phyloP scores from a whole-genome alignment of 179 eudicot species.

The Spergularia azorica region DNA sequence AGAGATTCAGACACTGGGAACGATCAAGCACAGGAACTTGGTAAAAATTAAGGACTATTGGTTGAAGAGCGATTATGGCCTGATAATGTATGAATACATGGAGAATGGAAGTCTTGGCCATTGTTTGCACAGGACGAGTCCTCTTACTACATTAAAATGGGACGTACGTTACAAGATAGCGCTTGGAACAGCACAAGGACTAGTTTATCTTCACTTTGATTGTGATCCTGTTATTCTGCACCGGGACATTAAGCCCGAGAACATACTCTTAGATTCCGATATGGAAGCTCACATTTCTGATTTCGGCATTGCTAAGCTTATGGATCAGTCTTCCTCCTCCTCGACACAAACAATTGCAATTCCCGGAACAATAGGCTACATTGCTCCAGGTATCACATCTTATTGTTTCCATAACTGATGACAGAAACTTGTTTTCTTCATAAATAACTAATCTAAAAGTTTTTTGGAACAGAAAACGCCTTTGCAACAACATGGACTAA shows the following conservation, averaged over 20 bases:
- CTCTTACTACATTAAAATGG: constrained; percentile 55
- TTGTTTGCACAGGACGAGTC: constrained; percentile 46
- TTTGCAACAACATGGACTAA: constrained; percentile 48
- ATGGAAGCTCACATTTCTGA: constrained; percentile 92
- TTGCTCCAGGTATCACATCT: constrained; percentile 71
- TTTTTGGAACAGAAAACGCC: constrained; percentile 59
- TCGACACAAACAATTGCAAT: constrained; percentile 43
- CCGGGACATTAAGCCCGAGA: constrained; percentile 82
- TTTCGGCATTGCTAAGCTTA: constrained; percentile 84
- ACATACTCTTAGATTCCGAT: constrained; percentile 68
- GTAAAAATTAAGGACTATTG: constrained; percentile 62
- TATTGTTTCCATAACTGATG: background rate
- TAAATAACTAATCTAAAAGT: constrained; percentile 6
- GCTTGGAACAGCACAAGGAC: constrained; percentile 75
- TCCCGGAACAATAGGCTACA: constrained; percentile 80
- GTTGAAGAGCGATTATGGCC: constrained; percentile 57
- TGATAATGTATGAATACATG: constrained; percentile 72
- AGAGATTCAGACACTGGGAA: constrained; percentile 75
- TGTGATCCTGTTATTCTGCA: constrained; percentile 76
- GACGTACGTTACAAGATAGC: constrained; percentile 61
- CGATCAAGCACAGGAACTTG: constrained; percentile 72
- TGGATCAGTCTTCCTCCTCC: constrained; percentile 47
- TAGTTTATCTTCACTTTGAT: constrained; percentile 83
- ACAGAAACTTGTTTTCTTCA: background rate
- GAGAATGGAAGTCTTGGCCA: constrained; percentile 80